Conservation (phyloP, 768 basidiomycete genomes). For the Mycena amicta region DNA sequence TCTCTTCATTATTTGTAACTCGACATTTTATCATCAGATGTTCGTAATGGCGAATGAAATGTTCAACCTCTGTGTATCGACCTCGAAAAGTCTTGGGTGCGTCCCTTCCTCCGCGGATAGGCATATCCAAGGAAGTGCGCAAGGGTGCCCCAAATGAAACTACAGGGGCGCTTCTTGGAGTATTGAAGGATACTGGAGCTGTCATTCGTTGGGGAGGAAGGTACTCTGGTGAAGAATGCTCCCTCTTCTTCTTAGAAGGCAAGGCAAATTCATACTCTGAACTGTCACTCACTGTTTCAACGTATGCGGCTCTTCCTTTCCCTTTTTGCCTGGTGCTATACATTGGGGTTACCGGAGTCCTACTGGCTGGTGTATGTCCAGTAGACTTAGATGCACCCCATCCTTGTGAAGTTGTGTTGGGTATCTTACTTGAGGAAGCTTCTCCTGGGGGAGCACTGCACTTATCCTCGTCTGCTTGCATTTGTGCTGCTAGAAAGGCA, state of each 20-base stretch:
- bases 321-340: not conserved
- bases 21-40: constrained; percentile 7
- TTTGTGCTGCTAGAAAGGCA: not conserved
- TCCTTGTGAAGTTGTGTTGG: not conserved
- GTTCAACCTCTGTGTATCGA: constrained; percentile 17
- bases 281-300: not conserved
- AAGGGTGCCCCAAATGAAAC: not conserved
- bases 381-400: not conserved
- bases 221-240: not conserved
- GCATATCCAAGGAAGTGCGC: constrained; percentile 11
- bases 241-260: not conserved
- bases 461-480: not conserved
- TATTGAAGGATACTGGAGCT: no score
- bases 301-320: not conserved
- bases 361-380: no score
- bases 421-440: not conserved
- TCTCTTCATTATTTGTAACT: constrained; percentile 8
- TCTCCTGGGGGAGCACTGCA: not conserved
- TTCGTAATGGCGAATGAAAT: constrained; percentile 21
- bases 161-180: no score
- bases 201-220: not conserved
- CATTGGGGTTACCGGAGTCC: no score
- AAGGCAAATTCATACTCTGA: not conserved
- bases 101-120: constrained; percentile 15
- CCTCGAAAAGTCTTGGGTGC: constrained; percentile 26